Conservation (phyloP, 1,284 basidiomycete species). For the Apiotrichum domesticum region DNA sequence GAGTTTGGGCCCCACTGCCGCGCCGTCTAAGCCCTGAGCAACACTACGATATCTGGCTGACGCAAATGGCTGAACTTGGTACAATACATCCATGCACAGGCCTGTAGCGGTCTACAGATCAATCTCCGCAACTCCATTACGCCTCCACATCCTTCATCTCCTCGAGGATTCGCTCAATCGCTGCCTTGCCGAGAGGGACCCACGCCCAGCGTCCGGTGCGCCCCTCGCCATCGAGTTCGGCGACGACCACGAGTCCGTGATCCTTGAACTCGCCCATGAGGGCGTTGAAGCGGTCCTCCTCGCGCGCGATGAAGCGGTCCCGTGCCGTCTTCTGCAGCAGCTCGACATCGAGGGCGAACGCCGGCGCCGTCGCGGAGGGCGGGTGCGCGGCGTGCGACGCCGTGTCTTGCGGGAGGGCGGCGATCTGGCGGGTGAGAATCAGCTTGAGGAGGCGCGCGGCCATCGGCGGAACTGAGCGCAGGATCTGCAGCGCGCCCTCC, state of each 20-base stretch:
- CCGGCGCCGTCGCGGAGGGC: constrained; percentile 25
- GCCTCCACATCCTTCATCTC: constrained; percentile 30
- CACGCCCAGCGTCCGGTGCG: constrained; percentile 55
- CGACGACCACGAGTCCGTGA: constrained; percentile 67
- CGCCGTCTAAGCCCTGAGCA: too few species aligned
- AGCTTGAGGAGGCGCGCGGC: constrained; percentile 71
- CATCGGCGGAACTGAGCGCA: constrained; percentile 77
- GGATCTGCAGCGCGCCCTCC: constrained; percentile 72
- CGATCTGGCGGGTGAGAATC: constrained; percentile 61
- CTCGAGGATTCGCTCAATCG: constrained; percentile 42
- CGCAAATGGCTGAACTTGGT: too few species aligned
- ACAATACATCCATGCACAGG: too few species aligned
- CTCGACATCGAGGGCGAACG: constrained; percentile 43
- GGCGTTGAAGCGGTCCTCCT: constrained; percentile 72
- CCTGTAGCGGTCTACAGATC: too few species aligned
- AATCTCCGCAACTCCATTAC: background rate
- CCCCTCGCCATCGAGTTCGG: constrained; percentile 41
- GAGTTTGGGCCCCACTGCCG: too few species aligned
- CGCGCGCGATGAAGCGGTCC: constrained; percentile 78
- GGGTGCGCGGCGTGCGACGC: constrained; percentile 21
- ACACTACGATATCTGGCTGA: too few species aligned
- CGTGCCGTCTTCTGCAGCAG: constrained; percentile 38
- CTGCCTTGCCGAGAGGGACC: constrained; percentile 72
- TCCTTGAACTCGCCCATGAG: constrained; percentile 82
- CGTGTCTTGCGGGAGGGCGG: constrained; percentile 50